Evolutionary conservation across 176 grass and related monocot genomes (phyloP).

Genomic region (Triticum urartu): DNA sequence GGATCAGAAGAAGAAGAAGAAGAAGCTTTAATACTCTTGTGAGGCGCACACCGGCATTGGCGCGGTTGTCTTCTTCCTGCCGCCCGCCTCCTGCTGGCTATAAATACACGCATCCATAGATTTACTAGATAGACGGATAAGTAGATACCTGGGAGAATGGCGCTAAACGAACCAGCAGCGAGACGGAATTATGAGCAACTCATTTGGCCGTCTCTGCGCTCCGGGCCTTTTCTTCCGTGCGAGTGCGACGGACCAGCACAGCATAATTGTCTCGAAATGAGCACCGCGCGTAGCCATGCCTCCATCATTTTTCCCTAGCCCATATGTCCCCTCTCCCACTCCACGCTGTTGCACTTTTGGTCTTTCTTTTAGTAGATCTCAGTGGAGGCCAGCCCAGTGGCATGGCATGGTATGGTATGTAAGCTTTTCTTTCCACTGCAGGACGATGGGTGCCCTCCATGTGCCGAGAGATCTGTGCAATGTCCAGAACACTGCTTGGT

Average conservation of each 20-base stretch:
- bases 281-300: conserved; percentile 30
- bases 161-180: not conserved
- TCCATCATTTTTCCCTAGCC: conserved; percentile 35
- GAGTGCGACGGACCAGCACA: conserved; percentile 9
- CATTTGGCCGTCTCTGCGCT: not conserved
- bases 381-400: conserved; percentile 19
- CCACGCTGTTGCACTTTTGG: not conserved
- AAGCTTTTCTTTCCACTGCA: not conserved
- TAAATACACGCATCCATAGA: conserved; percentile 15
- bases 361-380: conserved; percentile 1
- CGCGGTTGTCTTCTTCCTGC: conserved; percentile 39
- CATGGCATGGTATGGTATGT: no score
- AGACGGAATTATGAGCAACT: not conserved
- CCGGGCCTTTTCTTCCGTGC: not conserved
- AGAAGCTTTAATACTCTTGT: not conserved
- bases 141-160: not conserved
- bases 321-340: conserved; percentile 13
- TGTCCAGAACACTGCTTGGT: not conserved
- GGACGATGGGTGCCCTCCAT: not conserved
- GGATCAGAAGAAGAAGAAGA: conserved; percentile 15
- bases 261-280: conserved; percentile 37
- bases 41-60: not conserved
- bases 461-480: not conserved
- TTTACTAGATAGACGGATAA: not conserved
- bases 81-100: conserved; percentile 11